These are phyloP conservation scores for Hemileccinum impolitum DNA, from an alignment of 768 basidiomycete genomes.

Conservation along the genomic window DNA sequence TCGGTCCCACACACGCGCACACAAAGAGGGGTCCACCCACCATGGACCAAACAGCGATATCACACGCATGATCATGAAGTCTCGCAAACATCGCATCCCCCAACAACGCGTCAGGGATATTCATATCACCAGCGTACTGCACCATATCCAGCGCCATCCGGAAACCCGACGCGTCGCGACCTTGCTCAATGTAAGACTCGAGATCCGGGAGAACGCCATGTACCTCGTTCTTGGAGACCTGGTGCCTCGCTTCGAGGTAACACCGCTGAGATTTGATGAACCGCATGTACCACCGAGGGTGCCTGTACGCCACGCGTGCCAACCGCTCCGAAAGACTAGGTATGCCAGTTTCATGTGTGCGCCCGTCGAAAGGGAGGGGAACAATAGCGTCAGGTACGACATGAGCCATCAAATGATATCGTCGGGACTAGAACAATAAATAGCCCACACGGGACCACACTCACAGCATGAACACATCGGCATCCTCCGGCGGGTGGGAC, in stretches of 20 bases:
- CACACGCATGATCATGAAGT: slow-evolving; percentile 40
- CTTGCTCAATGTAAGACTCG: slow-evolving; percentile 44
- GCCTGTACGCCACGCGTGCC: slow-evolving; percentile 32
- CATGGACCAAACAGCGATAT: slow-evolving; percentile 53
- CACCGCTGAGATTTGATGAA: slow-evolving; percentile 37
- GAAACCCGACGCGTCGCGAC: slow-evolving; percentile 48
- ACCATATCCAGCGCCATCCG: slow-evolving; percentile 50
- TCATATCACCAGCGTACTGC: slow-evolving; percentile 48
- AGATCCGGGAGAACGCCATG: slow-evolving; percentile 34
- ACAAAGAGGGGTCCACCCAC: slow-evolving; percentile 33
- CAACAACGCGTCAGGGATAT: slow-evolving; percentile 31
- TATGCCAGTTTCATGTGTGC: neutral
- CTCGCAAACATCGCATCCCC: slow-evolving; percentile 27
- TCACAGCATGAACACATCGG: slow-evolving; percentile 20
- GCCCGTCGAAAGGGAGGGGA: neutral
- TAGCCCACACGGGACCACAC: slow-evolving; percentile 2
- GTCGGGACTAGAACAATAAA: neutral
- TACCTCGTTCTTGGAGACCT: slow-evolving; percentile 24
- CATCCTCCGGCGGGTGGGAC: slow-evolving; percentile 6
- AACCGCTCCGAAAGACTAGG: slow-evolving; percentile 40
- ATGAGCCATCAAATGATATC: slow-evolving; percentile 8
- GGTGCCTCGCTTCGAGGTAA: slow-evolving; percentile 33
- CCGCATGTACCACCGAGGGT: slow-evolving; percentile 40
- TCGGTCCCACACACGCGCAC: no score
- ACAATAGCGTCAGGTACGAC: slow-evolving; percentile 3